Evolutionary conservation across 2,329 filamentous ascomycete species (phyloP).

Genomic region (Chaetoscypha palmicola): DNA sequence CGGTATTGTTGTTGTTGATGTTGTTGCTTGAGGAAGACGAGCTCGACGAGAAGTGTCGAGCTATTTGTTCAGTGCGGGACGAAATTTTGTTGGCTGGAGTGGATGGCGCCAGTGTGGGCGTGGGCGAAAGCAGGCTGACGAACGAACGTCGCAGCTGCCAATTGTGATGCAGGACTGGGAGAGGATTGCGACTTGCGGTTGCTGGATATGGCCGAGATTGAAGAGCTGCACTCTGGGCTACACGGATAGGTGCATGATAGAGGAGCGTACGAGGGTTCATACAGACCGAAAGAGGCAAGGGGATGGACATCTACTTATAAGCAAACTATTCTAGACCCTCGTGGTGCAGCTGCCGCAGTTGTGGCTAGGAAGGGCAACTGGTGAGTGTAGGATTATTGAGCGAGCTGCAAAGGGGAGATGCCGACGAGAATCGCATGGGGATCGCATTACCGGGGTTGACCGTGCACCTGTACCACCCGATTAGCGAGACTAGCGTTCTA

Average conservation of each 20-base stretch:
- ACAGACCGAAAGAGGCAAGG: constrained; percentile 9
- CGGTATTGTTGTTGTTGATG: constrained; percentile 8
- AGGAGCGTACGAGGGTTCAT: constrained; percentile 9
- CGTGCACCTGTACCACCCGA: too few relatives aligned
- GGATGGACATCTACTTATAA: constrained; percentile 4
- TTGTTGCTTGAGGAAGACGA: constrained; percentile 19
- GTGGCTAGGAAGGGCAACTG: background rate
- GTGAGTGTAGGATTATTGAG: background rate
- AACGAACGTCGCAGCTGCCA: constrained; percentile 10
- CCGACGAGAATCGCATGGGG: background rate
- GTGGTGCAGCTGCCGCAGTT: background rate
- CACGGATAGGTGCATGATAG: background rate
- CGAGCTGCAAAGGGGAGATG: background rate
- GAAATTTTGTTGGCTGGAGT: constrained; percentile 20
- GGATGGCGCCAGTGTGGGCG: constrained; percentile 19
- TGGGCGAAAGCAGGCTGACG: constrained; percentile 5
- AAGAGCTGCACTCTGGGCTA: background rate
- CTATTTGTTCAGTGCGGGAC: constrained; percentile 34
- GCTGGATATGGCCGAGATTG: background rate
- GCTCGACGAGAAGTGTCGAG: constrained; percentile 40
- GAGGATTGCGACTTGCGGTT: background rate
- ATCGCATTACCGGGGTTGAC: too few relatives aligned
- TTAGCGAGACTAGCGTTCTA: too few relatives aligned
- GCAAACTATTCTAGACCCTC: constrained; percentile 2
- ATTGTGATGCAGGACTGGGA: constrained; percentile 1